Evolutionary conservation across 106 monocot genomes (phyloP), one percentile per base, ranked within the genome.

Genomic region (Dendrobium huoshanense): DNA sequence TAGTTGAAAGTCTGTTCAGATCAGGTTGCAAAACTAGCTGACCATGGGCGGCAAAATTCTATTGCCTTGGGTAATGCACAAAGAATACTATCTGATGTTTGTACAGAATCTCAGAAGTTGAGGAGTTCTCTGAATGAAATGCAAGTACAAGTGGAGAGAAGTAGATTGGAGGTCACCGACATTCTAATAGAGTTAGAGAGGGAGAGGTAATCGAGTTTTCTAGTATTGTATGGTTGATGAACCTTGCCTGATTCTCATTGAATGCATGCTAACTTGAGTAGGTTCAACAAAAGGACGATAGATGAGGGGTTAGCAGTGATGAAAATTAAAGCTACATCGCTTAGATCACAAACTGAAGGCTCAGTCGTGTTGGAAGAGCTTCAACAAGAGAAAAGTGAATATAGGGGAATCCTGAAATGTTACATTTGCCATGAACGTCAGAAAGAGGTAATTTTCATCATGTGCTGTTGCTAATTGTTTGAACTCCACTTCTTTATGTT

Each of bases 101-200:
- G 85, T 19, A 75, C 67, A 70, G 92, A 92, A 45, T 82, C 89
- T 75, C 86, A 84, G 29, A 82, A 88, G 22, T 72, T 86, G 68
- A 87, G 80, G 47, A 77, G 89, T 74, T 84, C 83, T 41, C 54
- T 91, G 20, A 84, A 80, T 82, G 91, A 77, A 55, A 61, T 77
- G 20, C 88, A 89, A 78, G 42, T 77, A 0, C 92, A 87, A 56
- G 51, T 82, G 27, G 87, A 88, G 77, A 84, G 8, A 55, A 91
- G 89, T 51, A 87, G 94, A 31, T 19, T 78, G 5, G 83, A 91
- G 42, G 85, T 91, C 75, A 73, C 88, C 47, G 85, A 90, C 59
- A 76, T 98, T 41, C 87, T 91, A 68, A 84, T 94, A 81, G 92
- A 91, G 43, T 80, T 96, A 54, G 93, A 90, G 65, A 92, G 91